Percentiles rank a stretch among this genome's conserved stretches.
Conservation (phyloP, 1,139 yeast genomes). For the Lodderomyces theae region DNA sequence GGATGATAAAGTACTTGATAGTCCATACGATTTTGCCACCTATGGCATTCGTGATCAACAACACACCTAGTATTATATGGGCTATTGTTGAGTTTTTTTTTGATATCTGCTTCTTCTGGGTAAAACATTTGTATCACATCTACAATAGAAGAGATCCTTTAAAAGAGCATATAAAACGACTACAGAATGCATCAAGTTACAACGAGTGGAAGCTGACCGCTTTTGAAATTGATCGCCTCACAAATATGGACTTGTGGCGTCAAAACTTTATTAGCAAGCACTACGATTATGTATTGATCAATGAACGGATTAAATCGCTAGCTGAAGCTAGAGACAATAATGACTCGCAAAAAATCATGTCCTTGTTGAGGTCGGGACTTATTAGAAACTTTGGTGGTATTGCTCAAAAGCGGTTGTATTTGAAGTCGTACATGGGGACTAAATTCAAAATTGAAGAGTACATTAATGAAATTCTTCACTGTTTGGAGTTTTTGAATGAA, state of each 20-base stretch:
- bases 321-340: constrained; percentile 58
- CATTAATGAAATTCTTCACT: constrained; percentile 67
- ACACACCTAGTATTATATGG: constrained; percentile 64
- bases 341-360: constrained; percentile 60
- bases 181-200: constrained; percentile 46
- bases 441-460: constrained; percentile 86
- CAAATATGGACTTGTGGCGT: constrained; percentile 78
- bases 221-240: constrained; percentile 57
- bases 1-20: constrained; percentile 6
- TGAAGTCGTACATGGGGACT: constrained; percentile 83
- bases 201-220: constrained; percentile 64
- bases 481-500: constrained; percentile 57
- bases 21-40: constrained; percentile 10
- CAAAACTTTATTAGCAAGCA: constrained; percentile 79
- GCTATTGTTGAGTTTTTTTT: constrained; percentile 54
- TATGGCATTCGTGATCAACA: constrained; percentile 29
- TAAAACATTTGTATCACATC: constrained; percentile 35
- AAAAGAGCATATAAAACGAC: constrained; percentile 36
- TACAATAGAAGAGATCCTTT: constrained; percentile 41
- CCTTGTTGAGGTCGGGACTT: constrained; percentile 76
- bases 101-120: constrained; percentile 64
- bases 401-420: constrained; percentile 73
- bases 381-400: constrained; percentile 91
- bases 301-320: constrained; percentile 66
- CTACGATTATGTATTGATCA: constrained; percentile 80